Evolutionary conservation across 2,329 filamentous ascomycete species (phyloP).

Genomic region (Cryphonectria radicalis): DNA sequence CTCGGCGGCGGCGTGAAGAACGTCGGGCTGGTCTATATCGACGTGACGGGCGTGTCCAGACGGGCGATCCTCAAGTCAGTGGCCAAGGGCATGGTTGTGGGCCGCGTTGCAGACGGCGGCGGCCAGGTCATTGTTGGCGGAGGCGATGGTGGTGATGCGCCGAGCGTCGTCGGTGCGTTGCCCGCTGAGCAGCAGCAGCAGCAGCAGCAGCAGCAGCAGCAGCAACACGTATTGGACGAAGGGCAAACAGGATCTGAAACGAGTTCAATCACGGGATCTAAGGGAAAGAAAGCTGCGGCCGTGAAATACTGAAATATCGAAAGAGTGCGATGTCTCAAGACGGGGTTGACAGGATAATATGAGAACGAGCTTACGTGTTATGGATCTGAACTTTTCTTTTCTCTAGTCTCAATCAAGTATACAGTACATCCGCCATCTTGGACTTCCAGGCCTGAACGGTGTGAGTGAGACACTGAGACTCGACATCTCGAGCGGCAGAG

Average conservation of each 20-base stretch:
- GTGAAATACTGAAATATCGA: conserved; percentile 27
- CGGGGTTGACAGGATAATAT: not conserved
- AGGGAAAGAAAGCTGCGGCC: conserved; percentile 24
- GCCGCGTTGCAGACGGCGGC: conserved; percentile 74
- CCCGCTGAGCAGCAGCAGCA: conserved; percentile 13
- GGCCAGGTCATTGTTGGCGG: conserved; percentile 75
- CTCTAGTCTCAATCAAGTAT: not conserved
- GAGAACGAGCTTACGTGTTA: not conserved
- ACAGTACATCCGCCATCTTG: too few relatives aligned
- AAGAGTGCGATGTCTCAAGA: conserved; percentile 1
- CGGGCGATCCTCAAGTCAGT: conserved; percentile 91
- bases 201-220: conserved; percentile 30
- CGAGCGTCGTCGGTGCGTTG: conserved; percentile 20
- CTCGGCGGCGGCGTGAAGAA: conserved; percentile 91
- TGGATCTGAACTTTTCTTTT: not conserved
- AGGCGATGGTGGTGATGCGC: conserved; percentile 48
- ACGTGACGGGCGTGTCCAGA: conserved; percentile 89
- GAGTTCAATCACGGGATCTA: conserved; percentile 22
- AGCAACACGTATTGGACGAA: conserved; percentile 34
- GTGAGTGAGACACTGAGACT: not conserved
- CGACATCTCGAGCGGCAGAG: not conserved
- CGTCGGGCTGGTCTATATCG: conserved; percentile 95
- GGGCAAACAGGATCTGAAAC: conserved; percentile 34
- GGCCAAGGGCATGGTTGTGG: conserved; percentile 94
- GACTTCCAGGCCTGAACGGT: too few relatives aligned